Base-by-base conservation (phyloP, 345 rosid genomes). In the Eucalyptus globulus region DNA sequence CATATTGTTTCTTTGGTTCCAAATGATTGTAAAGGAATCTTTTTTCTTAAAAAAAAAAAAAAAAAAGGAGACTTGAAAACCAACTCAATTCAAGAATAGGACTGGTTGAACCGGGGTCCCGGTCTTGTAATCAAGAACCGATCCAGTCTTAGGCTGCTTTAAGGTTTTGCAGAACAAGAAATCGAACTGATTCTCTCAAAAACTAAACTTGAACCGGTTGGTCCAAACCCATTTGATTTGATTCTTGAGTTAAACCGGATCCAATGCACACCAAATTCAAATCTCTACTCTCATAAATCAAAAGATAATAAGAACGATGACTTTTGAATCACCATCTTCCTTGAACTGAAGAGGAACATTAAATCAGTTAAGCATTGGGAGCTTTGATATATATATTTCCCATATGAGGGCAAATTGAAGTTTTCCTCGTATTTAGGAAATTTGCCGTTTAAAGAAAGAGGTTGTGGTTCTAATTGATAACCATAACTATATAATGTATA, bases 111-210 rank as follows among this genome's bases (percentile, higher is more conserved):
- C 56, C 4, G 0, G 1, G 0, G 2, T 17, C 8, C 56, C 4
- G 4, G 2, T 0, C 56, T 51, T 51, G 9, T 51, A 3, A 51
- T 17, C 6, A 0, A 24, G 60, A 56, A 56, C 0, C 1, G 0
- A 56, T 56, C 60, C 1, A 4, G 2, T 56, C 5, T 9, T 56
- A 56, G 60, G 60, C 0, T 24, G 11, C 60, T 56, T 56, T 27
- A 56, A 56, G 27, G 60, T 56, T 56, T 19, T 0, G 29, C 6
- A 24, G 3, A 56, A 56, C 29, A 56, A 10, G 29, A 56, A 56
- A 56, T 56, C 6, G 62, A 56, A 56, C 6, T 5, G 1, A 10
- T 56, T 56, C 62, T 56, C 62, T 24, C 62, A 22, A 22, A 24
- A 56, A 56, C 62, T 56, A 56, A 24, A 22, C 26, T 56, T 24